Base-by-base conservation (phyloP, 768 basidiomycete genomes). In the Kwoniella shandongensis region DNA sequence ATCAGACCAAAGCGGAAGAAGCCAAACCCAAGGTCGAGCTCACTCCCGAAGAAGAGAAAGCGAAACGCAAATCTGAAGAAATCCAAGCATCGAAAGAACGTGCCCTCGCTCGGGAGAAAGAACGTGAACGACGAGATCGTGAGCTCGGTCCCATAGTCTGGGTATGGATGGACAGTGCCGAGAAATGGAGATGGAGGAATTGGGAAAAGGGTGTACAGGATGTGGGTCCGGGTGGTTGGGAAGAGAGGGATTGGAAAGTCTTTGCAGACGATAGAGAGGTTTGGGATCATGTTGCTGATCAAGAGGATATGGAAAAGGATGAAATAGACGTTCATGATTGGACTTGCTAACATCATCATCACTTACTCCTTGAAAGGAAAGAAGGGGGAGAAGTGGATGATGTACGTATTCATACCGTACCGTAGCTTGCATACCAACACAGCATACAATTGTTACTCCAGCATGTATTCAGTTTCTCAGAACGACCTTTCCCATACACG, bases 241-340 rank as follows among this genome's bases (percentile, higher is more conserved):
- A 69, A 45, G 70, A 72, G 54, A 51, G 70, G 55, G 70, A 72
- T 44, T 72, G 70, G 70, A 66, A 60, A 51, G 62, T 66, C 7
- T 72, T 72, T 55, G 67, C 70, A 13, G 70, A 72, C 57, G 67
- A 56, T 45, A 49, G 63, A 32, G 66, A 63, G 4, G 62, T 65
- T 23, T 62, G 56, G 27, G 63, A 67, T 45, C 67, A 57, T 53
- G 66, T 67, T 36, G 50, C 44, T 8, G 63, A 69, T 39, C 44
- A 56, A 53, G 55, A 39, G 4, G 49, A 49, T 38, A 40, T 35
- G 5, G 68, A 72, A 51, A 27, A 35, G 5, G 46, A 52, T 1
- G 70, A 72, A 54, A 29, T 22, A 27, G 66, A 72, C 51, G 36
- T 69, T 1, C 67, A 69, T 51, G 68, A 72, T 61, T 72, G 70